Evolutionary conservation across 225 moss, liverwort and hornwort genomes (phyloP).

Genomic region (Physcomitrellopsis africana): DNA sequence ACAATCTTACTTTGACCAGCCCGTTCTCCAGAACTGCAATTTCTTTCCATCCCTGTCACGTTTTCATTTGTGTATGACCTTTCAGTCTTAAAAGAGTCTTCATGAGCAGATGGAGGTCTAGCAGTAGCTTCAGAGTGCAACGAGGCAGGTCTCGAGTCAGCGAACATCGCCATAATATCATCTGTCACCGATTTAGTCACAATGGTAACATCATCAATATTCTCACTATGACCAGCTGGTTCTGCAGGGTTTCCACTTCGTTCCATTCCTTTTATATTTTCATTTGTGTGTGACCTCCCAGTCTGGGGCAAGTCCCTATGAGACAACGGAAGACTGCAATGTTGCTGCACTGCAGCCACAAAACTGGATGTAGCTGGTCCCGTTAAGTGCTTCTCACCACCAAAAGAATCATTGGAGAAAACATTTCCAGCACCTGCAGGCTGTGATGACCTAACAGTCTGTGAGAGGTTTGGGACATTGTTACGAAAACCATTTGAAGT

Average conservation of each 20-base stretch:
- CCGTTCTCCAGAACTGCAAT: slow-evolving; percentile 27
- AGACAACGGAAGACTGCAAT: slow-evolving; percentile 19
- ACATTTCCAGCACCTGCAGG: slow-evolving; percentile 22
- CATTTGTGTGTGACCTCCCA: slow-evolving; percentile 9
- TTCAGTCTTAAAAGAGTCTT: slow-evolving; percentile 21
- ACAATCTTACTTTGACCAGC: slow-evolving; percentile 29
- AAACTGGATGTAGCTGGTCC: slow-evolving; percentile 15
- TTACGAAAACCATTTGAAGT: slow-evolving; percentile 26
- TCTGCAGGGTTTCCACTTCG: not conserved
- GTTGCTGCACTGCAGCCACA: slow-evolving; percentile 7
- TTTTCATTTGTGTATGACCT: slow-evolving; percentile 20
- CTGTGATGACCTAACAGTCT: slow-evolving; percentile 20
- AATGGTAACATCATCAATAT: slow-evolving; percentile 24
- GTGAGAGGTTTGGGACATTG: not conserved
- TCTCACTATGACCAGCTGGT: slow-evolving; percentile 27
- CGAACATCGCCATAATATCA: slow-evolving; percentile 56
- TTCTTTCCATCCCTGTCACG: slow-evolving; percentile 18
- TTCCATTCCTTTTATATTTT: slow-evolving; percentile 20
- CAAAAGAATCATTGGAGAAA: slow-evolving; percentile 5
- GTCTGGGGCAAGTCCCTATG: slow-evolving; percentile 19
- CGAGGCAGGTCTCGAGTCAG: slow-evolving; percentile 11
- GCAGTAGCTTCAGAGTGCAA: slow-evolving; percentile 12
- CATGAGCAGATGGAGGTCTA: slow-evolving; percentile 15
- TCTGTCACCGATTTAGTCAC: slow-evolving; percentile 37
- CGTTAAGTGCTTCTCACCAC: slow-evolving; percentile 24